phyloP scores from a whole-genome alignment of 2,329 filamentous ascomycete species.

The Colletotrichum abscissum region DNA sequence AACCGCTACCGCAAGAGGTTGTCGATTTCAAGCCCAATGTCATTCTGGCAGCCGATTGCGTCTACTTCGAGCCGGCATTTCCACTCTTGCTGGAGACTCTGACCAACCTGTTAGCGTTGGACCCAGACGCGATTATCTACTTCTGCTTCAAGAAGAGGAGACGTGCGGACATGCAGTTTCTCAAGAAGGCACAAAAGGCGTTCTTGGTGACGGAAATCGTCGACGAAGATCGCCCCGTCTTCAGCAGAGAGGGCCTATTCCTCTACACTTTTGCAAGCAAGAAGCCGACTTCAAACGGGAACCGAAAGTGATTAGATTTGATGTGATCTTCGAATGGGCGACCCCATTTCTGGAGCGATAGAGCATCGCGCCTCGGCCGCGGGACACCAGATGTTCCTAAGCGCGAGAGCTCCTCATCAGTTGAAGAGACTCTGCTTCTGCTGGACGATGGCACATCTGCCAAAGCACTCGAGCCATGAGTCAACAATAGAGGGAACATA shows the following conservation, averaged over 20 bases:
- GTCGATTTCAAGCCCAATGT: constrained; percentile 74
- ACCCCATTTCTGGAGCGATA: not conserved
- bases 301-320: not conserved
- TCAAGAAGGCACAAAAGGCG: constrained; percentile 75
- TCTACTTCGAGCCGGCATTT: constrained; percentile 97
- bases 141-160: constrained; percentile 97
- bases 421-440: not conserved
- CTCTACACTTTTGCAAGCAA: constrained; percentile 67
- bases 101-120: constrained; percentile 77
- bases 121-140: constrained; percentile 71
- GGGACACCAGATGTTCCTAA: not conserved
- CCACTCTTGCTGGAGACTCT: constrained; percentile 86
- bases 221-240: constrained; percentile 69
- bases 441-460: not conserved
- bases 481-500: not conserved
- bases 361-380: not conserved
- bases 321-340: not conserved
- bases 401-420: not conserved
- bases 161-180: constrained; percentile 80
- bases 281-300: constrained; percentile 17
- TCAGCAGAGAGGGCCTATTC: constrained; percentile 69
- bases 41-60: constrained; percentile 94
- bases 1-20: constrained; percentile 65
- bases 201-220: constrained; percentile 72
- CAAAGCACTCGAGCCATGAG: not conserved